Conservation (phyloP, 139 green algal species). For the Dunaliella primolecta region DNA sequence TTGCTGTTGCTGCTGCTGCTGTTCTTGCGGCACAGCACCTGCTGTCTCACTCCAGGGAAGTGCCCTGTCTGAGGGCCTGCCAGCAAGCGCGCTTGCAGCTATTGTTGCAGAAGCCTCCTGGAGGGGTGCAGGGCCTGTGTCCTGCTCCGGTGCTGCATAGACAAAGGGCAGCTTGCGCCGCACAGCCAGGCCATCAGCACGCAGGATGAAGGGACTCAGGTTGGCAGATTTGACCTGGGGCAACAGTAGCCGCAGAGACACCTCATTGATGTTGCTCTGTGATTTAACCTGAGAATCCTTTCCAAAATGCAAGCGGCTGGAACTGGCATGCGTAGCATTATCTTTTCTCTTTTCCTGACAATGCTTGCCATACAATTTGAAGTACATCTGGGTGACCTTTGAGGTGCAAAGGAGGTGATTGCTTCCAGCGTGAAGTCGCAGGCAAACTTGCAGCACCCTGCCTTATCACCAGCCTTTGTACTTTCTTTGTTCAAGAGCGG, state of each 20-base stretch:
- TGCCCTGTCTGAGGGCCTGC: not conserved
- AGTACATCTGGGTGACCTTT: not conserved
- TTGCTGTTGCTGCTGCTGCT: too few relatives aligned
- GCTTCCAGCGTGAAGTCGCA: too few relatives aligned
- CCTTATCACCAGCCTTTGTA: too few relatives aligned
- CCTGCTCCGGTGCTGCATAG: not conserved
- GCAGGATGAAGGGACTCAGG: not conserved
- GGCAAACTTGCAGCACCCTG: too few relatives aligned
- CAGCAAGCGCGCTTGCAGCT: not conserved
- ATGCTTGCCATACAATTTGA: not conserved
- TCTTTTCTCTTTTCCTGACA: not conserved
- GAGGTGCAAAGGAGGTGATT: not conserved
- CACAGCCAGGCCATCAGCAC: not conserved
- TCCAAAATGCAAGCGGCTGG: not conserved
- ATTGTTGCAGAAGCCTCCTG: not conserved
- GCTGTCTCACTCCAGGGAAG: too few relatives aligned
- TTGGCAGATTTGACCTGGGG: not conserved
- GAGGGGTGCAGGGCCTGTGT: not conserved
- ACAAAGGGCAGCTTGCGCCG: not conserved
- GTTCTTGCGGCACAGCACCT: too few relatives aligned
- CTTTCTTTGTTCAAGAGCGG: too few relatives aligned
- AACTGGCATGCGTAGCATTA: not conserved
- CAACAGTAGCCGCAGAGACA: too few relatives aligned
- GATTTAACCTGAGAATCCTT: not conserved
- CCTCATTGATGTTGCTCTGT: too few relatives aligned